A percentile compares a stretch with the other conserved stretches of the same genome.
Conservation (phyloP, 148 eudicot genomes). For the Nyssa sinensis region DNA sequence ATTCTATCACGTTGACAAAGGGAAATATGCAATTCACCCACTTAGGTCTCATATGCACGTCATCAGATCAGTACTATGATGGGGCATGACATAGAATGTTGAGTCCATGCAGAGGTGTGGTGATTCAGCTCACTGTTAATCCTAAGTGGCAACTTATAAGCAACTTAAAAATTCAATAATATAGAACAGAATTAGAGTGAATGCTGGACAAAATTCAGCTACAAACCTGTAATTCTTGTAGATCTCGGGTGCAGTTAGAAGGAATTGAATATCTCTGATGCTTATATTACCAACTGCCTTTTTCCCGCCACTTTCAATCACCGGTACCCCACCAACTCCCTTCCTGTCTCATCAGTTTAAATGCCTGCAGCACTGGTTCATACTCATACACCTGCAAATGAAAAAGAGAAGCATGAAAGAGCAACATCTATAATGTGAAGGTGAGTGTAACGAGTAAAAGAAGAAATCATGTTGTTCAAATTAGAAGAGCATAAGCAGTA, state of each 20-base stretch:
- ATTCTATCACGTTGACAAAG: background rate
- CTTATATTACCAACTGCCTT: constrained; percentile 93
- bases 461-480: background rate
- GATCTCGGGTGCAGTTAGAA: constrained; percentile 78
- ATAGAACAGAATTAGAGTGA: background rate
- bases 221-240: constrained; percentile 84
- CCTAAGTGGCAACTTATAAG: background rate
- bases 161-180: background rate
- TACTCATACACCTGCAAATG: constrained; percentile 66
- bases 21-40: constrained; percentile 2
- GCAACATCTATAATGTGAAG: background rate
- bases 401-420: background rate
- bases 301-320: constrained; percentile 61
- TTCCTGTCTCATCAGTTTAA: constrained; percentile 80
- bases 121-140: background rate
- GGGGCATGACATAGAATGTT: background rate
- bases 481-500: background rate
- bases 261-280: constrained; percentile 87
- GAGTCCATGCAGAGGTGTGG: background rate
- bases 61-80: background rate
- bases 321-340: constrained; percentile 85
- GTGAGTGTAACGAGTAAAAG: background rate
- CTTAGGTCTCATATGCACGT: background rate
- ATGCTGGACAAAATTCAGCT: constrained; percentile 3
- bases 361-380: constrained; percentile 91